Base-by-base conservation (phyloP, 2,329 filamentous ascomycete species). In the Cordyceps militaris region DNA sequence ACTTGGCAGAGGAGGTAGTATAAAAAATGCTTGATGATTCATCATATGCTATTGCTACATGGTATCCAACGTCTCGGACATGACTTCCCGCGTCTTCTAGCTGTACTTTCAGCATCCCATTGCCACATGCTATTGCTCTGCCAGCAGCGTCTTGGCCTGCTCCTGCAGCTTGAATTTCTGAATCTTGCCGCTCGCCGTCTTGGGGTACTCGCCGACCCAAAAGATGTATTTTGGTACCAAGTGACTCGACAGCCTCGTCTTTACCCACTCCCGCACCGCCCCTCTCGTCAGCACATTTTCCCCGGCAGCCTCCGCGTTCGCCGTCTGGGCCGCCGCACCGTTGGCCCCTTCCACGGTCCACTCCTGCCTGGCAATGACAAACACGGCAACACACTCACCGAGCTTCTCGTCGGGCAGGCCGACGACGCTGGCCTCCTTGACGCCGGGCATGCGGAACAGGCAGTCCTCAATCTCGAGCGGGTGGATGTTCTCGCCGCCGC, bases 121-220 rank as follows among this genome's bases (percentile, higher is more conserved):
- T n/a, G n/a, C n/a, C n/a, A n/a, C n/a, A n/a, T n/a, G n/a, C n/a
- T n/a, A n/a, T n/a, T 36, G 19, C 61, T 60, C 26, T 19, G 59
- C 56, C 3, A 76, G 51, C 8, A 74, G 51, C 61, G 73, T 69
- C 63, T 68, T 71, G 1, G 78, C 92, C 66, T 80, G 75, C 16
- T 91, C 87, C 66, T 83, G 82, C 66, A 97, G 71, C 75, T 87
- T 93, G 70, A 88, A 97, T 75, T 97, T 97, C 75, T 96, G 91
- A 57, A 97, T 92, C 82, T 99, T 99, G 24, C 93, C 93, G 70
- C 91, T 96, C 6, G 91, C 89, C 36, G 94, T 99, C 80, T 96
- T 97, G 21, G 93, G 93, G 69, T 89, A 95, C n/a, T 85, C 82
- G 1, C 86, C 79, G 0, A 89, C 78, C 81, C 89, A 96, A 69